phyloP scores from a whole-genome alignment of 31 red algal species.

The Asparagopsis taxiformis region DNA sequence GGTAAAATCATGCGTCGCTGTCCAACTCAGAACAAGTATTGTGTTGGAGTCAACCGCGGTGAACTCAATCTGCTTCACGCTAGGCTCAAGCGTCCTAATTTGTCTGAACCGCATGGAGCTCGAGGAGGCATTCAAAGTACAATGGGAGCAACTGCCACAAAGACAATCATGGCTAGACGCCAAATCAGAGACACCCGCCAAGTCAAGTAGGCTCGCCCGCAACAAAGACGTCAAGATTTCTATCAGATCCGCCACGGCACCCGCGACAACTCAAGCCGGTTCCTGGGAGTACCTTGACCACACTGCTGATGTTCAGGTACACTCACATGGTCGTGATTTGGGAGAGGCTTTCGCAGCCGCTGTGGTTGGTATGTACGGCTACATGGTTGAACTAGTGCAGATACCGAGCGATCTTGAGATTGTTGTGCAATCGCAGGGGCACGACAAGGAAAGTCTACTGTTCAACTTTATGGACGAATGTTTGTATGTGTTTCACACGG shows the following conservation, averaged over 20 bases:
- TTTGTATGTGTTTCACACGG: slow-evolving; percentile 78
- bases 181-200: too few relatives aligned
- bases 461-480: slow-evolving; percentile 91
- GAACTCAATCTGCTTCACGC: background rate
- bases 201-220: too few relatives aligned
- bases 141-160: slow-evolving; percentile 17
- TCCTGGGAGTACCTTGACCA: slow-evolving; percentile 92
- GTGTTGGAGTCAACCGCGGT: too few relatives aligned
- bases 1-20: too few relatives aligned
- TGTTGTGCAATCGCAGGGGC: slow-evolving; percentile 46
- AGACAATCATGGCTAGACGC: slow-evolving; percentile 2
- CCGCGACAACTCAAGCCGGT: slow-evolving; percentile 6
- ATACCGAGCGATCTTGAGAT: slow-evolving; percentile 29
- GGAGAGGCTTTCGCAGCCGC: slow-evolving; percentile 64
- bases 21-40: too few relatives aligned
- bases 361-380: slow-evolving; percentile 78
- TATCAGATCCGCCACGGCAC: background rate
- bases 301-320: slow-evolving; percentile 96
- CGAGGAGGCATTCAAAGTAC: slow-evolving; percentile 6
- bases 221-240: background rate
- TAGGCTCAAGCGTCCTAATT: background rate
- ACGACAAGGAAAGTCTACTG: slow-evolving; percentile 84
- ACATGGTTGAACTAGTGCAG: slow-evolving; percentile 76
- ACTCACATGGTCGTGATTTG: slow-evolving; percentile 70
- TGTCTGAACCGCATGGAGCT: background rate